Base-by-base conservation (phyloP, 495 filamentous ascomycete genomes). In the Xylona heveae region DNA sequence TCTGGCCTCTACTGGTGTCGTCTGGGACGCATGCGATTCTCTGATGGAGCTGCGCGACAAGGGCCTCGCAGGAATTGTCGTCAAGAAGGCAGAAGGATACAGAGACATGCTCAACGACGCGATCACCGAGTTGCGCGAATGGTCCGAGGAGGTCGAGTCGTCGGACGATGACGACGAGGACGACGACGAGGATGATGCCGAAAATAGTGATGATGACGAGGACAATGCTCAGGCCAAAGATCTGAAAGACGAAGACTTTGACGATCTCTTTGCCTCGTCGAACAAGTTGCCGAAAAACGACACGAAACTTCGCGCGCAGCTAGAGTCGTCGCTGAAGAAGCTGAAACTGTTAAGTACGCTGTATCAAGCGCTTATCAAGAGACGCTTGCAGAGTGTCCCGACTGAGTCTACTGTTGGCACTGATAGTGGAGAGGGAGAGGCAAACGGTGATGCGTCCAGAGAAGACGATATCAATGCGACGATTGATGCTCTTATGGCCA, bases 61-160 rank as follows among this genome's bases (percentile, higher is more conserved):
- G 9, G 82, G 78, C 0, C 58, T 85, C 22, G 59, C 62, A 0
- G 72, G 68, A 0, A 56, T 75, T 23, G 46, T 79, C 13, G 48
- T 66, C 8, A 48, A 57, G 29, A 74, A 70, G 39, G 68, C 65
- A 10, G 67, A 75, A 42, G 57, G 73, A 37, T 77, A 70, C 41
- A 56, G 68, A 31, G 75, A 75, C 39, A 62, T 78, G 7, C 49
- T 93, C 9, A 62, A 74, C 37, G 83, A 93, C 55, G 75, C 81
- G 0, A 59, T 88, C 18, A 63, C 72, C 40, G 83, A 93, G 51
- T 51, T 93, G 38, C 78, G 79, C 38, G 76, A 80, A 42, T 93
- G 82, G 75, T 38, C 29, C 10, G 51, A 53, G 24, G 54, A 52
- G 6, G 38, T 24, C 3, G 69, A 74, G 30, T 72, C 73, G n/a